phyloP scores from a whole-genome alignment of 2,329 filamentous ascomycete genomes.

The Fusarium sp. region DNA sequence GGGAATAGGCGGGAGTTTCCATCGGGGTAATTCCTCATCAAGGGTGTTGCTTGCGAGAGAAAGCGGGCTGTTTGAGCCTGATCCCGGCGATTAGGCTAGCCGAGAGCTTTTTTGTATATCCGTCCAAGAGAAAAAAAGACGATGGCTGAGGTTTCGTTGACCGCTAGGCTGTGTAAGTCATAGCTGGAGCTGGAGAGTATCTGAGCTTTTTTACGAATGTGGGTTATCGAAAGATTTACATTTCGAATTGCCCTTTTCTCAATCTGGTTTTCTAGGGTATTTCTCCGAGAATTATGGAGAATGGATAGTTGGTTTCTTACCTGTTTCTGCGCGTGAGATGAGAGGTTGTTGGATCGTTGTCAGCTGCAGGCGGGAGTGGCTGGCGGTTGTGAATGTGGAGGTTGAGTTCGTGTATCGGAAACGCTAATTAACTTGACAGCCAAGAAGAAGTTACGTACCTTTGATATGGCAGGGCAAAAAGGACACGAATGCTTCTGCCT shows the following conservation, averaged over 20 bases:
- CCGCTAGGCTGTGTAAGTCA: constrained; percentile 16
- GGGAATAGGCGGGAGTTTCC: constrained; percentile 27
- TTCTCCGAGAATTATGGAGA: constrained; percentile 14
- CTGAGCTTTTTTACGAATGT: constrained; percentile 16
- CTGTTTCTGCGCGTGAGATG: constrained; percentile 4
- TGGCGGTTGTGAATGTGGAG: constrained; percentile 34
- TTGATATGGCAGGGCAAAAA: not conserved
- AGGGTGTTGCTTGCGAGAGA: constrained; percentile 44
- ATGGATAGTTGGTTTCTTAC: not conserved
- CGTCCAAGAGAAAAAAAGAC: constrained; percentile 3
- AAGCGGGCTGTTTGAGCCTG: constrained; percentile 16
- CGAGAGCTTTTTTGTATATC: not conserved
- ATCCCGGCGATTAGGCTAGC: constrained; percentile 9
- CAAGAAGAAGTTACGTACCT: not conserved
- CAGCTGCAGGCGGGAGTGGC: constrained; percentile 32
- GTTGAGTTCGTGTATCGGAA: constrained; percentile 25
- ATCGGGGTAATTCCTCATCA: constrained; percentile 30
- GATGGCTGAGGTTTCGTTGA: constrained; percentile 22
- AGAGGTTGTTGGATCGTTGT: not conserved
- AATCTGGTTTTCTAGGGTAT: constrained; percentile 20
- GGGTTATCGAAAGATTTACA: constrained; percentile 33
- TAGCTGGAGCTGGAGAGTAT: constrained; percentile 6
- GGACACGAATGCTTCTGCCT: constrained; percentile 15
- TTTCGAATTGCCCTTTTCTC: constrained; percentile 5
- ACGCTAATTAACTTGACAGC: constrained; percentile 25